phyloP scores from a whole-genome alignment of 1,139 yeast genomes.

The Dujonia santamariae region DNA sequence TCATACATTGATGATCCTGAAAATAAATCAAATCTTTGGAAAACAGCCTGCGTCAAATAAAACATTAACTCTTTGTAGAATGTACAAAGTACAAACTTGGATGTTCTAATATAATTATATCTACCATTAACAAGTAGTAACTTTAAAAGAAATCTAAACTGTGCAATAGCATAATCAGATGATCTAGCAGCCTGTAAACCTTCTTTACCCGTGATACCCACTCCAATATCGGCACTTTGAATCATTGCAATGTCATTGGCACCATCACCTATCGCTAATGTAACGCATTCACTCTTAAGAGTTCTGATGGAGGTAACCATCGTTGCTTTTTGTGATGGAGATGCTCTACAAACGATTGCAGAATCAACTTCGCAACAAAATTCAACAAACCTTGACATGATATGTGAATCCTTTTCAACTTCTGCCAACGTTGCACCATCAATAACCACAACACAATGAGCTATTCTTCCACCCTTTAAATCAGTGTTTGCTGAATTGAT shows the following conservation, averaged over 20 bases:
- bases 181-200: slow-evolving; percentile 96
- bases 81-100: slow-evolving; percentile 89
- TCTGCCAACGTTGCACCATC: slow-evolving; percentile 82
- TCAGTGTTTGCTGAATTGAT: slow-evolving; percentile 62
- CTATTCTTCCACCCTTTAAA: slow-evolving; percentile 66
- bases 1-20: slow-evolving; percentile 94
- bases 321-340: slow-evolving; percentile 92
- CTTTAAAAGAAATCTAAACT: slow-evolving; percentile 80
- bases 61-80: slow-evolving; percentile 92
- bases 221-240: slow-evolving; percentile 96
- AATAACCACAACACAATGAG: slow-evolving; percentile 90
- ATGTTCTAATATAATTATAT: slow-evolving; percentile 87
- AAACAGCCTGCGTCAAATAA: slow-evolving; percentile 83
- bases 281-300: slow-evolving; percentile 64
- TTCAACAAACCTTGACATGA: slow-evolving; percentile 75
- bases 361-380: slow-evolving; percentile 86
- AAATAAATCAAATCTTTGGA: slow-evolving; percentile 82
- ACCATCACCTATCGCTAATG: slow-evolving; percentile 98
- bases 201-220: slow-evolving; percentile 95
- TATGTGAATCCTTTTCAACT: slow-evolving; percentile 68
- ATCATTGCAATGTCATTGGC: slow-evolving; percentile 99
- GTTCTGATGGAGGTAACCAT: slow-evolving; percentile 79
- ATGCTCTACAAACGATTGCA: slow-evolving; percentile 92
- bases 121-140: slow-evolving; percentile 90
- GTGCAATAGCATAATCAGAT: slow-evolving; percentile 94